These are phyloP conservation scores for Lecanicillium sp. DNA, from an alignment of 2,329 filamentous ascomycete species.

Conservation along the genomic window DNA sequence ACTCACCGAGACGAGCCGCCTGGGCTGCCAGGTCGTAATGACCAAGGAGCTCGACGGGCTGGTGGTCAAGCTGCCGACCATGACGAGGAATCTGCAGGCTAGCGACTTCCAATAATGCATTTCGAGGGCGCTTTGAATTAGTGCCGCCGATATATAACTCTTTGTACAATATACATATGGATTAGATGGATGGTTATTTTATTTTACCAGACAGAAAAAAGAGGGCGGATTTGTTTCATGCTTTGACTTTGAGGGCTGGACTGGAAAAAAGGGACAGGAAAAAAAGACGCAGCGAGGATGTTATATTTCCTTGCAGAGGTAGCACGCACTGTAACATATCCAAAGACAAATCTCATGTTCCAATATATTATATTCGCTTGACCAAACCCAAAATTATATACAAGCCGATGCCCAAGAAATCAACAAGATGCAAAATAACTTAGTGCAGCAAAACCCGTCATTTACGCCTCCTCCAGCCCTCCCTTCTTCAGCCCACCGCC, in stretches of 20 bases:
- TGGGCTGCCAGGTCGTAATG: conserved; percentile 92
- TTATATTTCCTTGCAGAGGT: no score
- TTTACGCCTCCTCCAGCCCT: conserved; percentile 48
- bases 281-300: no score
- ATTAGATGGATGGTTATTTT: background rate
- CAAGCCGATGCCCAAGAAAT: no score
- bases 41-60: conserved; percentile 81
- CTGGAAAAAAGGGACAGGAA: no score
- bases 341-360: no score
- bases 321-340: background rate
- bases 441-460: no score
- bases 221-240: no score
- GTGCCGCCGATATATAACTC: background rate
- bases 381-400: no score
- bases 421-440: no score
- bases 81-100: conserved; percentile 93
- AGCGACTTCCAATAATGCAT: conserved; percentile 71
- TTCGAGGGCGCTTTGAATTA: background rate
- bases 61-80: conserved; percentile 75
- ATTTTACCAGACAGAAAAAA: background rate
- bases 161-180: conserved; percentile 1
- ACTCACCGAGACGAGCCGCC: conserved; percentile 71
- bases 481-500: conserved; percentile 53
- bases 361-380: no score
- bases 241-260: no score